Evolutionary conservation across 2,329 filamentous ascomycete species (phyloP).

Genomic region (Fusarium nygamai): DNA sequence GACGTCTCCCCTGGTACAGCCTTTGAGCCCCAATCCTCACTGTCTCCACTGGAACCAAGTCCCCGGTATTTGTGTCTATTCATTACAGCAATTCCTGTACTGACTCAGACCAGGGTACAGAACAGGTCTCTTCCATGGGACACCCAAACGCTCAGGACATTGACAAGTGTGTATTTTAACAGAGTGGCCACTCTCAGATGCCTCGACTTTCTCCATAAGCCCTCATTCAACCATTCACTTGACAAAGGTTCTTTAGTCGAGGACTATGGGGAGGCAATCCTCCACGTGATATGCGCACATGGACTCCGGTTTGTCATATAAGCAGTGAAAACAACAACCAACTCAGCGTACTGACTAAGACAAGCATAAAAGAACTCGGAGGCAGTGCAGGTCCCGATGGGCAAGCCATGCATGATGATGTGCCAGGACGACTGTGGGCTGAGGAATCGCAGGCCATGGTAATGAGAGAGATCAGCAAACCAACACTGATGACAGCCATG

Average conservation of each 20-base stretch:
- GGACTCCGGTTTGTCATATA: background rate
- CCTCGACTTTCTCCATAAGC: background rate
- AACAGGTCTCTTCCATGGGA: background rate
- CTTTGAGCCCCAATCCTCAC: background rate
- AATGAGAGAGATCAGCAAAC: background rate
- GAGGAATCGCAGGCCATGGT: background rate
- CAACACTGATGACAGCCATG: background rate
- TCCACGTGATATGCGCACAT: background rate
- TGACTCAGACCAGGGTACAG: background rate
- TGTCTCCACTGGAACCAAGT: background rate
- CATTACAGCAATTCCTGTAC: background rate
- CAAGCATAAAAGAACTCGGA: background rate
- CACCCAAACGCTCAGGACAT: background rate
- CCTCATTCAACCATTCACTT: background rate
- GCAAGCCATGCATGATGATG: background rate
- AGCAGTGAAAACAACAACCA: too few relatives aligned
- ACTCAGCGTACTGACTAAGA: background rate
- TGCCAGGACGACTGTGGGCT: background rate
- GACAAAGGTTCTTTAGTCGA: background rate
- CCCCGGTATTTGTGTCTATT: background rate
- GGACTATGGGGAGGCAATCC: background rate
- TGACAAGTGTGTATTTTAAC: background rate
- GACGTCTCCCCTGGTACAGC: background rate
- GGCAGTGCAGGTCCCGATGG: background rate
- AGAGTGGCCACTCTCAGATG: background rate